These are phyloP conservation scores for Geotrichum cucujoidarum DNA, from an alignment of 1,139 yeast species.

Conservation along the genomic window DNA sequence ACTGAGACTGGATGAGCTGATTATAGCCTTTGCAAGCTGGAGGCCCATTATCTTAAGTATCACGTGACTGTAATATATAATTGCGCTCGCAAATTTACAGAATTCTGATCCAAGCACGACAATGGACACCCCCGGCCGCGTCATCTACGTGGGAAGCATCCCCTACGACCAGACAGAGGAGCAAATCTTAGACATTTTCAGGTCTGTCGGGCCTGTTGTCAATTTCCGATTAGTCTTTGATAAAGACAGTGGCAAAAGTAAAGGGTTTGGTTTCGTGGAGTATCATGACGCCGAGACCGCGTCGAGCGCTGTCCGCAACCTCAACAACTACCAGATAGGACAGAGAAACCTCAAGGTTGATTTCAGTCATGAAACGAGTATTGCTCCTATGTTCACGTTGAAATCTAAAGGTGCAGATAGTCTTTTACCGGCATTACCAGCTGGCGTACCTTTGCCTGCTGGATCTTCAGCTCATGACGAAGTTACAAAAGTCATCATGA, in stretches of 20 bases:
- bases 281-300: conserved; percentile 75
- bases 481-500: conserved; percentile 50
- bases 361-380: conserved; percentile 42
- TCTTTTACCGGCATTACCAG: conserved; percentile 31
- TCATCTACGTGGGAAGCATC: conserved; percentile 59
- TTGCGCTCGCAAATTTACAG: neutral
- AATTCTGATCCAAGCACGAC: neutral
- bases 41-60: too few relatives aligned
- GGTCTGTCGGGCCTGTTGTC: conserved; percentile 81
- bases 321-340: conserved; percentile 76
- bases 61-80: neutral
- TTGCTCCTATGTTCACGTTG: conserved; percentile 16
- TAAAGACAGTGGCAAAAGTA: conserved; percentile 82
- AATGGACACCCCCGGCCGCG: conserved; percentile 30
- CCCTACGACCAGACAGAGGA: conserved; percentile 85
- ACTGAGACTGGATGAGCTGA: too few relatives aligned
- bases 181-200: conserved; percentile 73
- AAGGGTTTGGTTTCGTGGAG: conserved; percentile 85
- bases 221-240: conserved; percentile 76
- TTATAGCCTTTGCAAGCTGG: too few relatives aligned
- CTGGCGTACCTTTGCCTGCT: conserved; percentile 42
- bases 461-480: conserved; percentile 53
- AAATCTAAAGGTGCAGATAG: conserved; percentile 4
- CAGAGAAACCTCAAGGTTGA: conserved; percentile 69
- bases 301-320: conserved; percentile 82